Evolutionary conservation across 1,284 basidiomycete species (phyloP), one percentile per base, ranked within the genome.

Genomic region (Tilletiopsis washingtonensis): DNA sequence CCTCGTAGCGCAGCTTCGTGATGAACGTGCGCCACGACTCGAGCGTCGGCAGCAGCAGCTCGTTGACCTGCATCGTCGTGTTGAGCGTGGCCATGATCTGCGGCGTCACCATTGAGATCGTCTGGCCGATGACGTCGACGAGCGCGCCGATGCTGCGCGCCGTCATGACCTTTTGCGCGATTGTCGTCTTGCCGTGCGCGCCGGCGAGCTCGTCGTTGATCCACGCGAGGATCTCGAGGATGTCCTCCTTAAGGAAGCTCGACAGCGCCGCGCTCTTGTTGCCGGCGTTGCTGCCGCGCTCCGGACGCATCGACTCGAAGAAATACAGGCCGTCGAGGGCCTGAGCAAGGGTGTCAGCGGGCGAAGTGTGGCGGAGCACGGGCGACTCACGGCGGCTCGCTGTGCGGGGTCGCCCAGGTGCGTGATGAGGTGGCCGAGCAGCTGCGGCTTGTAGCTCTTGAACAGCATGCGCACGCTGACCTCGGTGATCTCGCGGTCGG

Each of bases 81-180:
- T 96, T 93, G 38, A 98, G 80, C n/a, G 86, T 90, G 0, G 93
- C 90, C 84, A 98, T 90, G 62, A 98, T 85, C 56, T 71, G 67
- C 6, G 62, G 64, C 15, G 64, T 62, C 15, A 67, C 66, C 7
- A 56, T 53, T 37, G 53, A 57, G 14, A 46, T 64, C 50, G 61
- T 51, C n/a, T 57, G 53, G 0, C 88, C 91, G 43, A 94, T 82
- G 20, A 82, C 78, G 20, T 76, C 71, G 17, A 90, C 81, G 29
- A 98, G 78, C 1, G 78, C 80, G 4, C 86, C 88, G 21, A 96
- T 76, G 57, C 89, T 86, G 37, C 86, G 80, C 40, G 64, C 43
- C 1, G 64, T 59, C 43, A 59, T 58, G n/a, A 56, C 64, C 17
- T 56, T 58, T 15, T 65, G 64, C 6, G 61, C 51, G 5, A 57